phyloP scores from a whole-genome alignment of 192 early-diverging fungal species.

The Backusella morwellensis region DNA sequence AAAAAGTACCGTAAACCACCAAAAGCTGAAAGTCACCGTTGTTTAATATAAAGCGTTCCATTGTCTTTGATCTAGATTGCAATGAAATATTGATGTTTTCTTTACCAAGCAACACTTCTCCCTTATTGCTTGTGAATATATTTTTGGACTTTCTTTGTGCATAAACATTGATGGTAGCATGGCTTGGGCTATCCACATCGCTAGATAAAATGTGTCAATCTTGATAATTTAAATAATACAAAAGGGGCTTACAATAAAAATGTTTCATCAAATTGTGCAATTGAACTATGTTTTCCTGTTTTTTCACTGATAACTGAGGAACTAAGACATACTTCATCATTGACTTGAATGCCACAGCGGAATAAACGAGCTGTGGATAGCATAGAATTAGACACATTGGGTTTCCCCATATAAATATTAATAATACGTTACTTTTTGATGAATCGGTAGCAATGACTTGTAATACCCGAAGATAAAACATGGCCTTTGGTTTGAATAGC shows the following conservation, averaged over 20 bases:
- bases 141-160: conserved; percentile 12
- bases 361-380: conserved; percentile 13
- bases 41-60: conserved; percentile 17
- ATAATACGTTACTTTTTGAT: conserved; percentile 24
- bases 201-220: background rate
- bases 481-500: conserved; percentile 26
- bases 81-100: conserved; percentile 15
- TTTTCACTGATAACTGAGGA: conserved; percentile 18
- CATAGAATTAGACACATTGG: background rate
- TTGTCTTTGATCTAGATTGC: conserved; percentile 6
- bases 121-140: conserved; percentile 4
- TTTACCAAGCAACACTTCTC: conserved; percentile 21
- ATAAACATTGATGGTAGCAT: conserved; percentile 21
- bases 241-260: conserved; percentile 30
- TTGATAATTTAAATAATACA: background rate
- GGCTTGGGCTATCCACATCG: conserved; percentile 24
- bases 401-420: background rate
- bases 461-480: conserved; percentile 33
- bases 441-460: conserved; percentile 30
- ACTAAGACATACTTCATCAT: conserved; percentile 27
- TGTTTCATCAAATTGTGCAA: conserved; percentile 34
- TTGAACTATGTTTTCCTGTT: conserved; percentile 25
- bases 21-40: conserved; percentile 23
- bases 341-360: conserved; percentile 24
- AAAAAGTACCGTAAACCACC: conserved; percentile 26